A percentile compares a stretch with the other conserved stretches of the same genome.
Evolutionary conservation across 495 filamentous ascomycete genomes (phyloP).

Genomic region (Amphirosellinia nigrospora): DNA sequence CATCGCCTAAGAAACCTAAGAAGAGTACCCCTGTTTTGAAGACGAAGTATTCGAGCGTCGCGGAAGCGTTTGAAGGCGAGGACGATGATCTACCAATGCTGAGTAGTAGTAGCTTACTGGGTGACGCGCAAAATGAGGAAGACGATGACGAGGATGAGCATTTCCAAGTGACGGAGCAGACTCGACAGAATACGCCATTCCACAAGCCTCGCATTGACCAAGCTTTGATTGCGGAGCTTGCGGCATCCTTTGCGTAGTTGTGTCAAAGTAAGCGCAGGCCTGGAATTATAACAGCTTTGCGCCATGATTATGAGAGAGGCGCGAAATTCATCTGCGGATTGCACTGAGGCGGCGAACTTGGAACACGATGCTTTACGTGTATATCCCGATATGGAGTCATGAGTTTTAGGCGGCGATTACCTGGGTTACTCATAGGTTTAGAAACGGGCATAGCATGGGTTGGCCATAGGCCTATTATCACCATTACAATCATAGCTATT

Average conservation of each 20-base stretch:
- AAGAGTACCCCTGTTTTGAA: constrained; percentile 26
- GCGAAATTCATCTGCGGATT: neutral
- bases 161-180: constrained; percentile 21
- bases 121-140: neutral
- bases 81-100: constrained; percentile 18
- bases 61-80: constrained; percentile 49
- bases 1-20: neutral
- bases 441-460: neutral
- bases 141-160: constrained; percentile 5
- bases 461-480: neutral
- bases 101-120: neutral
- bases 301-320: neutral
- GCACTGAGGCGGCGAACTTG: neutral
- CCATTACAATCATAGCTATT: neutral
- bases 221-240: neutral
- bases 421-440: neutral
- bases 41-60: constrained; percentile 45
- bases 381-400: neutral
- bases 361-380: neutral
- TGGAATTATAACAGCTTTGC: neutral
- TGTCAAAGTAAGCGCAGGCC: too few relatives aligned
- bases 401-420: neutral
- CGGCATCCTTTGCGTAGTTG: neutral
- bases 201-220: neutral
- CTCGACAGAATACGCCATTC: neutral